Evolutionary conservation across 768 basidiomycete species (phyloP), one percentile per base, ranked within the genome.

Genomic region (Rhizopogon salebrosus): DNA sequence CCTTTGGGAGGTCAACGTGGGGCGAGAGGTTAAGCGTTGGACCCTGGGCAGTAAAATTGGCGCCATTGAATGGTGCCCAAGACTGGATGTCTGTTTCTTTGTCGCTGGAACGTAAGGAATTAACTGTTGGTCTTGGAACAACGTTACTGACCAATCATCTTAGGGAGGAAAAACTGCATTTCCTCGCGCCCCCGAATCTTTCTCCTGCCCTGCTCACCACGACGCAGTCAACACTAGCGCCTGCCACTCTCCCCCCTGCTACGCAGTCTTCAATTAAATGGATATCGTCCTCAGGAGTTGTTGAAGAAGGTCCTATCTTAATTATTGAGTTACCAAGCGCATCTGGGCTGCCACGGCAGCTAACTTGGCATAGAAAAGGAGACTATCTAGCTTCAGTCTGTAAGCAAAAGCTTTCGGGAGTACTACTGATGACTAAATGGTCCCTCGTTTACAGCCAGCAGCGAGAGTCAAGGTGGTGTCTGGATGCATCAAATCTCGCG

Each of bases 341-440:
- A 8, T 86, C 90, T 29, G 88, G 89, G 4, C 61, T 82, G 38
- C 80, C 88, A 5, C 88, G 80, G 61, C 92, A 97, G 64, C 75
- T 98, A 9, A 71, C 86, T 35, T 98, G 95, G 93, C 97, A 99
- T 69, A 78, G 89, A 49, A 83, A 85, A 63, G 97, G 97, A 45
- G 97, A 99, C 67, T 99, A 99, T 64, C 75, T 99, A 58, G 87
- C 95, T 41, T 91, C 91, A 45, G 93, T 98, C 54, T 89, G 95
- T 98, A 66, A 70, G 93, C 85, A 22, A 26, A 31, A n/a, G 48
- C 56, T 22, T 4, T 51, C 13, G 37, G 14, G 35, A 29, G 5
- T 27, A 24, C 6, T n/a, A 20, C 31, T 6, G 18, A 50, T 50
- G 26, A 9, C 27, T 52, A 57, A 53, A 14, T 56, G 46, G 53